Evolutionary conservation across 1,139 yeast genomes (phyloP).

Genomic region (Saccharomyces hybrid): DNA sequence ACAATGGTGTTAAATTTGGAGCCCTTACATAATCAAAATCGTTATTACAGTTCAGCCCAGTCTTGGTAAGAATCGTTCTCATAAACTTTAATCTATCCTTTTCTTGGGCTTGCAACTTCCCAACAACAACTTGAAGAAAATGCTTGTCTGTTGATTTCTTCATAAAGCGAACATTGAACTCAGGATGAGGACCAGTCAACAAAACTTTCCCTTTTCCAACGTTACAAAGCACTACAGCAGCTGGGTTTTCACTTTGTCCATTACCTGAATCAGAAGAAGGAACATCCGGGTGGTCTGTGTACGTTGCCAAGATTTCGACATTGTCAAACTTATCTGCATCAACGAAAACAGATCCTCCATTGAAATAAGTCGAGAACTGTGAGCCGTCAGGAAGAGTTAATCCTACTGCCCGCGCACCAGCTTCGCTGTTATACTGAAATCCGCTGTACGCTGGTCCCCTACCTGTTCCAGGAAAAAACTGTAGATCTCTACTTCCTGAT

Average conservation of each 20-base stretch:
- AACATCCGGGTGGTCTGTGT: constrained; percentile 42
- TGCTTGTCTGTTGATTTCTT: constrained; percentile 31
- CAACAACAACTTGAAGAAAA: constrained; percentile 35
- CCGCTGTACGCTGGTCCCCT: constrained; percentile 79
- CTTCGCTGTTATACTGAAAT: constrained; percentile 66
- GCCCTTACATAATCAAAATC: constrained; percentile 41
- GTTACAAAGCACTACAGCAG: constrained; percentile 60
- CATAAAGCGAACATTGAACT: constrained; percentile 56
- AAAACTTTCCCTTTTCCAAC: constrained; percentile 72
- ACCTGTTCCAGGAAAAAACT: constrained; percentile 72
- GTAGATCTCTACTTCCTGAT: constrained; percentile 72
- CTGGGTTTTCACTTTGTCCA: constrained; percentile 37
- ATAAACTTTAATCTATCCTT: constrained; percentile 47
- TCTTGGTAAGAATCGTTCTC: constrained; percentile 44
- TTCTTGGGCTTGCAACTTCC: constrained; percentile 40
- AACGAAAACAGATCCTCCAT: constrained; percentile 84
- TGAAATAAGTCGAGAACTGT: constrained; percentile 39
- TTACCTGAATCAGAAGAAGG: constrained; percentile 31
- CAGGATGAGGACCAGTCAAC: constrained; percentile 88
- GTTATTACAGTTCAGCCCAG: constrained; percentile 61
- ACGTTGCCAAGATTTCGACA: constrained; percentile 67
- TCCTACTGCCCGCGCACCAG: constrained; percentile 59
- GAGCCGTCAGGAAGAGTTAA: constrained; percentile 37
- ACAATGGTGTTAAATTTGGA: constrained; percentile 60
- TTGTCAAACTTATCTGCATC: constrained; percentile 55